Evolutionary conservation across 345 rosid genomes (phyloP).

Genomic region (Pistacia vera): DNA sequence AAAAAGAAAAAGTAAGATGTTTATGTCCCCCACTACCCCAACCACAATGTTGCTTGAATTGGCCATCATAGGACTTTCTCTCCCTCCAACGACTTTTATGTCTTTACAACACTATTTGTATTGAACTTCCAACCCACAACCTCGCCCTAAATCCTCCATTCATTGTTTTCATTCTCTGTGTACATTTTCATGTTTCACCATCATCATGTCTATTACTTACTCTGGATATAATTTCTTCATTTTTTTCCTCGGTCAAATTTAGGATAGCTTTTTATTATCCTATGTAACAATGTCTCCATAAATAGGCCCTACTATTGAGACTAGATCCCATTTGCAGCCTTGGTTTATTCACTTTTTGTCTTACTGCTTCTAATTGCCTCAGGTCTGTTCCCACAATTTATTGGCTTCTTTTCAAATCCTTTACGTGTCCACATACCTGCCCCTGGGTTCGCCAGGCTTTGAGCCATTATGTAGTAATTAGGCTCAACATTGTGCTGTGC

Average conservation of each 20-base stretch:
- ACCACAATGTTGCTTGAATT: conserved; percentile 43
- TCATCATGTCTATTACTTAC: conserved; percentile 25
- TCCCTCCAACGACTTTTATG: conserved; percentile 42
- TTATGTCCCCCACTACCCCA: conserved; percentile 54
- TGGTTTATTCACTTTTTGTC: conserved; percentile 23
- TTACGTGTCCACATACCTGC: not conserved
- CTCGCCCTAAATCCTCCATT: conserved; percentile 3
- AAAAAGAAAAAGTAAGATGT: conserved; percentile 29
- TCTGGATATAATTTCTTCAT: not conserved
- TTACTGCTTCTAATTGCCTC: not conserved
- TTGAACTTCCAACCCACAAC: not conserved
- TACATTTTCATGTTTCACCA: conserved; percentile 23
- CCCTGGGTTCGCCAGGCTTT: conserved; percentile 7
- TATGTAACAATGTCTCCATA: conserved; percentile 27
- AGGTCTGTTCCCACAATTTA: not conserved
- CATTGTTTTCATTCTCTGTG: not conserved
- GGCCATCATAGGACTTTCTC: conserved; percentile 30
- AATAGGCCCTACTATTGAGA: conserved; percentile 28
- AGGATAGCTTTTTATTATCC: conserved; percentile 24
- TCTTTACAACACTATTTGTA: conserved; percentile 3
- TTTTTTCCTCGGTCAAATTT: conserved; percentile 32
- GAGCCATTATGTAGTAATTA: conserved; percentile 9
- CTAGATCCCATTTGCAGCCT: conserved; percentile 41
- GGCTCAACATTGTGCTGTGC: conserved; percentile 17
- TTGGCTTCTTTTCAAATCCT: conserved; percentile 4